Evolutionary conservation across 345 rosid genomes (phyloP), one percentile per base, ranked within the genome.

Genomic region (Dimocarpus longan): DNA sequence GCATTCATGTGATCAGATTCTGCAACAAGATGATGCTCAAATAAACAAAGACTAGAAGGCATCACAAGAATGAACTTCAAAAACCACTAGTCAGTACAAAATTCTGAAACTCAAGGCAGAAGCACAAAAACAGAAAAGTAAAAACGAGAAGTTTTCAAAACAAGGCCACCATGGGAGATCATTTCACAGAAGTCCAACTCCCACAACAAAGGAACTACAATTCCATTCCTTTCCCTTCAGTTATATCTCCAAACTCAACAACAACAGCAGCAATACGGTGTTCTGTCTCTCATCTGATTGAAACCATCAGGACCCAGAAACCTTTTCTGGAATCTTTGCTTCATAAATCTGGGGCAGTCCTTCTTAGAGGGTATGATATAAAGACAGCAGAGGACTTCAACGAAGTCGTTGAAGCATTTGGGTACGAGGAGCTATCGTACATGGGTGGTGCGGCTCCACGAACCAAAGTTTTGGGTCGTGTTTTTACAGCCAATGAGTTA

Each of bases 371-470:
- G 1, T 95, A 93, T 66, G 88, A 89, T 0, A 80, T 93, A 3
- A 54, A 39, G 70, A 80, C 97, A 13, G 95, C 97, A 2, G 79
- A 83, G 12, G 92, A 93, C 39, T 95, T 95, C 91, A 93, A 95
- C 89, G 91, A 87, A 78, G 90, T 93, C 62, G 96, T 93, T 0
- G 97, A 90, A 66, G 88, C 99, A 26, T 92, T 93, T 73, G 98
- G 93, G n/a, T 95, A 82, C 87, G 90, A 93, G 66, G 97, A 93
- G 91, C 76, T 95, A 70, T 97, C 97, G 21, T 93, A 93, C 83
- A 88, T 93, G 21, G 99, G 98, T 37, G 98, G 99, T 1, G 28
- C 92, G 90, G 99, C 98, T 19, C 99, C 96, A 13, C 83, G 96
- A 12, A 85, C 86, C 24, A 91, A 91, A 82, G 91, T 95, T 63